Conservation (phyloP, 2,329 filamentous ascomycete species). For the Myriosclerotinia scirpicola region DNA sequence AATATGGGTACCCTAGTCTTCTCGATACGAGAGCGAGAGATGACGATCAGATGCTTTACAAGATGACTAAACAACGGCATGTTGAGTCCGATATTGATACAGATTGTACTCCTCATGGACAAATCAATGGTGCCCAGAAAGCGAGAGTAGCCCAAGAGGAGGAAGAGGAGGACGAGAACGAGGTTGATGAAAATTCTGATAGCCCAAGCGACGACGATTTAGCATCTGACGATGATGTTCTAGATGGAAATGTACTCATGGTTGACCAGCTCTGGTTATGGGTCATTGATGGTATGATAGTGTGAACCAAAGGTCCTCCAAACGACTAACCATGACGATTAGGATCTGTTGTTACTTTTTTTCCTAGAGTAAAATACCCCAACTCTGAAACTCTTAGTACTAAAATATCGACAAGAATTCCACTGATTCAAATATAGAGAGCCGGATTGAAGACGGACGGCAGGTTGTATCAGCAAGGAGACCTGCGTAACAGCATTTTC, state of each 20-base stretch:
- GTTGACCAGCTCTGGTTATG: conserved; percentile 26
- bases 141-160: background rate
- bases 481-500: conserved; percentile 27
- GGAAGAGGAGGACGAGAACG: background rate
- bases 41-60: conserved; percentile 15
- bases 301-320: background rate
- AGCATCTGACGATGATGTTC: conserved; percentile 17
- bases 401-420: background rate
- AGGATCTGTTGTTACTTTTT: conserved; percentile 7
- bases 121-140: background rate
- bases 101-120: background rate
- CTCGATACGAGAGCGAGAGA: conserved; percentile 23
- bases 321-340: background rate
- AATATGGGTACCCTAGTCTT: conserved; percentile 26
- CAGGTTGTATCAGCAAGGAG: conserved; percentile 26
- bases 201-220: conserved; percentile 8
- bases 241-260: conserved; percentile 26
- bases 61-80: background rate
- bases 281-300: conserved; percentile 22
- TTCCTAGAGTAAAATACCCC: background rate
- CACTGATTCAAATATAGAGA: background rate
- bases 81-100: background rate
- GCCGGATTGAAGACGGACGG: conserved; percentile 16
- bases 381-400: background rate
- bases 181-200: background rate